phyloP scores from a whole-genome alignment of 1,139 yeast species.

The Arxiozyma slooffiae region DNA sequence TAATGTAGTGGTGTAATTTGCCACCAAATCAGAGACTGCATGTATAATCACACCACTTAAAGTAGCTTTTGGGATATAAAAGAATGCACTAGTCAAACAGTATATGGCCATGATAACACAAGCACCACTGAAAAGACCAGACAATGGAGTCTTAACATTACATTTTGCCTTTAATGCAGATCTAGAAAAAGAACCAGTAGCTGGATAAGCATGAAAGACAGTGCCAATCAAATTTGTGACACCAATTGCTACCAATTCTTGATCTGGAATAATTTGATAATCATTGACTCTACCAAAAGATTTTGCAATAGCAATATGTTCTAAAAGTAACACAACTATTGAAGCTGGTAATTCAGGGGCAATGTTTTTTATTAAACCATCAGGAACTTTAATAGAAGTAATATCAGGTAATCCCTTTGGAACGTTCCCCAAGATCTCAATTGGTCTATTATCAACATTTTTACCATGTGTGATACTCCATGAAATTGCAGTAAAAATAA shows the following conservation, averaged over 20 bases:
- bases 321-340: slow-evolving; percentile 68
- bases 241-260: slow-evolving; percentile 91
- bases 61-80: slow-evolving; percentile 83
- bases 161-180: slow-evolving; percentile 91
- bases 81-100: slow-evolving; percentile 73
- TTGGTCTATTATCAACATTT: slow-evolving; percentile 31
- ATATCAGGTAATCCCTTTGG: slow-evolving; percentile 74
- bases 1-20: slow-evolving; percentile 62
- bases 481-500: slow-evolving; percentile 66
- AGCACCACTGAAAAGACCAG: slow-evolving; percentile 84
- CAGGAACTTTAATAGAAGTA: slow-evolving; percentile 61
- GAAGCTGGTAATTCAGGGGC: slow-evolving; percentile 81
- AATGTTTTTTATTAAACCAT: slow-evolving; percentile 49
- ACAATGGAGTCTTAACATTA: slow-evolving; percentile 90
- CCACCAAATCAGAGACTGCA: slow-evolving; percentile 84
- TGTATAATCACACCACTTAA: slow-evolving; percentile 83
- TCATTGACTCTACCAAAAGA: slow-evolving; percentile 90
- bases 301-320: slow-evolving; percentile 88
- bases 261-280: slow-evolving; percentile 85
- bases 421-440: slow-evolving; percentile 61
- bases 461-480: slow-evolving; percentile 47
- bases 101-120: slow-evolving; percentile 82
- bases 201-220: slow-evolving; percentile 87
- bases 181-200: slow-evolving; percentile 92
- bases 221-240: slow-evolving; percentile 84